Percentiles rank a stretch among this genome's conserved stretches.
Conservation (phyloP, 176 grass and related monocot species). For the Chrysopogon serrulatus region DNA sequence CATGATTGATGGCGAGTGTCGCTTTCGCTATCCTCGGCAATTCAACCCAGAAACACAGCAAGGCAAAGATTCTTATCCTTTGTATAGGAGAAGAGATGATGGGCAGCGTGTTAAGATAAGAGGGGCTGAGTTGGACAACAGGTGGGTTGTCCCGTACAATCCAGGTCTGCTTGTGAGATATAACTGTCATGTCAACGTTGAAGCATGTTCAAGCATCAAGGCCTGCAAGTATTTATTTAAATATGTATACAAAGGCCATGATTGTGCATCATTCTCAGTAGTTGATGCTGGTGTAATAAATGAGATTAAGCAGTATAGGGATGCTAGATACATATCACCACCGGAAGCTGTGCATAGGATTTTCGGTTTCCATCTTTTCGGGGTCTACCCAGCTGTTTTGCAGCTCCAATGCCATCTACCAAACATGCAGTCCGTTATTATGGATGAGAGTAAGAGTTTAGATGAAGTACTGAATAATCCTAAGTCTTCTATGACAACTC, state of each 20-base stretch:
- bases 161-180: neutral
- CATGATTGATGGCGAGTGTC: neutral
- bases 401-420: neutral
- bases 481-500: neutral
- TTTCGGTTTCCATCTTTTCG: neutral
- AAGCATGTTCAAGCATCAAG: constrained; percentile 15
- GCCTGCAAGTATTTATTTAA: constrained; percentile 22
- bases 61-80: too few species aligned
- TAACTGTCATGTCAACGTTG: constrained; percentile 39
- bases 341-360: neutral
- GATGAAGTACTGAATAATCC: neutral
- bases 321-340: neutral
- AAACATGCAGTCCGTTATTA: neutral
- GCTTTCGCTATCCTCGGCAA: too few species aligned
- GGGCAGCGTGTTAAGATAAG: neutral
- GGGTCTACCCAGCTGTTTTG: neutral
- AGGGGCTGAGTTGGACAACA: neutral
- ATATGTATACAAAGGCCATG: constrained; percentile 24
- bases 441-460: neutral
- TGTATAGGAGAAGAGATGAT: too few species aligned
- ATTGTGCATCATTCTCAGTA: neutral
- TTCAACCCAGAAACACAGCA: too few species aligned
- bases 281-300: neutral
- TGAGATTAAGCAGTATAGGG: neutral
- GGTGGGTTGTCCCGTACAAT: neutral